These are phyloP conservation scores for Colletotrichum lupini DNA, from an alignment of 2,329 filamentous ascomycete species.

Conservation along the genomic window DNA sequence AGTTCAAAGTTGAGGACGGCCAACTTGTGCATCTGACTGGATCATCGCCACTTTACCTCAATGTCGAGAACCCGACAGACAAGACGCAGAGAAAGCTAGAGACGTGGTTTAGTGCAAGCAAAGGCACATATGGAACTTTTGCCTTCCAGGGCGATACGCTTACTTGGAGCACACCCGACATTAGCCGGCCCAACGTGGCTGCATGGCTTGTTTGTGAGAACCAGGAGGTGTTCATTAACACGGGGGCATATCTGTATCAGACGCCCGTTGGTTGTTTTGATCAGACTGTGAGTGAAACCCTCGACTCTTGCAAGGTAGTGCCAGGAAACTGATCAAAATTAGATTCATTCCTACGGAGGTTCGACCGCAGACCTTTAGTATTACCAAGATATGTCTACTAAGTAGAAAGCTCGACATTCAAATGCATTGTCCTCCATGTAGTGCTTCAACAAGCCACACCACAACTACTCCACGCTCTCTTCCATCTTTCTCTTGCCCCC, in stretches of 20 bases:
- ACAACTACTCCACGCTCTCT: background rate
- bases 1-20: conserved; percentile 66
- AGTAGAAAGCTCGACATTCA: background rate
- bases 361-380: conserved; percentile 31
- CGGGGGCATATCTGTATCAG: conserved; percentile 68
- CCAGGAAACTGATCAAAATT: background rate
- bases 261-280: conserved; percentile 68
- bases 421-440: background rate
- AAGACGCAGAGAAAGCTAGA: conserved; percentile 59
- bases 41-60: conserved; percentile 54
- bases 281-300: conserved; percentile 59
- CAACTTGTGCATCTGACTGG: conserved; percentile 65
- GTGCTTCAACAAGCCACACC: background rate
- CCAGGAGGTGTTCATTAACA: conserved; percentile 66
- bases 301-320: background rate
- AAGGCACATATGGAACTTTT: conserved; percentile 67
- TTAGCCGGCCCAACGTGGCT: conserved; percentile 64
- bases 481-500: background rate
- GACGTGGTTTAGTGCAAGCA: conserved; percentile 60
- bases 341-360: conserved; percentile 36
- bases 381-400: background rate
- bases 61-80: conserved; percentile 58
- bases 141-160: conserved; percentile 68
- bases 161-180: conserved; percentile 60
- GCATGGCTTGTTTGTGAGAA: conserved; percentile 69